A percentile compares a stretch with the other conserved stretches of the same genome.
Evolutionary conservation across 495 filamentous ascomycete species (phyloP).

Genomic region (Penicillium taxi): DNA sequence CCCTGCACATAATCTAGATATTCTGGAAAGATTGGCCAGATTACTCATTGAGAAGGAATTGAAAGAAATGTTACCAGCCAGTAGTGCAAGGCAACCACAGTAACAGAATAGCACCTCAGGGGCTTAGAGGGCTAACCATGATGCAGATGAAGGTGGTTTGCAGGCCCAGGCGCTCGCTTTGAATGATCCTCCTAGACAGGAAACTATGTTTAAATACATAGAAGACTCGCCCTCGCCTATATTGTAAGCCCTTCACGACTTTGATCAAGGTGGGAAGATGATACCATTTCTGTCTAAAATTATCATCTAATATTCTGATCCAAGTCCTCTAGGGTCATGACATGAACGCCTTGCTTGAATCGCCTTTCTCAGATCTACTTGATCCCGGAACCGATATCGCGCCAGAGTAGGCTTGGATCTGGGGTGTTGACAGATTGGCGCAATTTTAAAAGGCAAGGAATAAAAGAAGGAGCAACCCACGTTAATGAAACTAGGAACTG

Average conservation of each 20-base stretch:
- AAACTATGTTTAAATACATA: constrained; percentile 3
- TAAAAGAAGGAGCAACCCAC: too few relatives aligned
- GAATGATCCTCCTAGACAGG: not conserved
- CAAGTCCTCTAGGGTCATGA: constrained; percentile 1
- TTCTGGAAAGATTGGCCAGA: constrained; percentile 17
- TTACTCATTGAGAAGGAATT: constrained; percentile 26
- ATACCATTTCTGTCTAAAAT: not conserved
- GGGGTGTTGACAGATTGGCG: constrained; percentile 6
- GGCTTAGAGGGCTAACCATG: too few relatives aligned
- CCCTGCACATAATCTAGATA: constrained; percentile 19
- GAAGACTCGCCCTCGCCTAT: constrained; percentile 7
- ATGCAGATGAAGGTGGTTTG: not conserved
- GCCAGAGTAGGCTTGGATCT: constrained; percentile 15
- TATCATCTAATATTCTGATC: too few relatives aligned
- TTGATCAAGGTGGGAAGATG: constrained; percentile 6
- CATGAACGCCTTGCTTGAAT: constrained; percentile 1
- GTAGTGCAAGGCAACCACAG: not conserved
- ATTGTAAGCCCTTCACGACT: constrained; percentile 6
- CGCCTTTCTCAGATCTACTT: constrained; percentile 1
- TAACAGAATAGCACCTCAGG: too few relatives aligned
- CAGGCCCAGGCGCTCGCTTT: not conserved
- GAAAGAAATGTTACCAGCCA: constrained; percentile 10
- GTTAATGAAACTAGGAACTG: too few relatives aligned
- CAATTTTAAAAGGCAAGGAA: constrained; percentile 1
- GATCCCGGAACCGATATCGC: constrained; percentile 2